A percentile compares a stretch with the other conserved stretches of the same genome.
Conservation (phyloP, 2,329 filamentous ascomycete genomes). For the Helotiales sp. region DNA sequence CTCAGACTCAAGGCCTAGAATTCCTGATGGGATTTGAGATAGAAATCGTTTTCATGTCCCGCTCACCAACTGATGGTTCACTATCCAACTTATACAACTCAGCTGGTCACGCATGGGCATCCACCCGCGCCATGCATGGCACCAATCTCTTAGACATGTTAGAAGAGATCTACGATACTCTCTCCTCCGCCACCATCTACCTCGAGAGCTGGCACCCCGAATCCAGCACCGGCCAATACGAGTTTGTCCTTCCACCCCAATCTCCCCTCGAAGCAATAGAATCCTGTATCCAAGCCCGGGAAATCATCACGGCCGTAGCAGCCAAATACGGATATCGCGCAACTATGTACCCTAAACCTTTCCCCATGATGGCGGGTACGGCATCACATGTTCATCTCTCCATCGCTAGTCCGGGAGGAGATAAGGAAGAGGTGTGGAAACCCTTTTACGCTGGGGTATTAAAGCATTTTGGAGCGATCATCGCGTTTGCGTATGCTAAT, state of each 20-base stretch:
- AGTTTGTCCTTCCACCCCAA: conserved; percentile 67
- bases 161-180: conserved; percentile 61
- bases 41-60: conserved; percentile 69
- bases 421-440: conserved; percentile 49
- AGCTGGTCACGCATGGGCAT: conserved; percentile 70
- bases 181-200: conserved; percentile 62
- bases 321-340: conserved; percentile 62
- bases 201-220: conserved; percentile 77
- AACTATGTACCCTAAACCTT: conserved; percentile 74
- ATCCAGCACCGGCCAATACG: conserved; percentile 72
- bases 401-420: conserved; percentile 44
- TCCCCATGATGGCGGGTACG: conserved; percentile 56
- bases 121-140: conserved; percentile 62
- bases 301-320: conserved; percentile 66
- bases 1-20: conserved; percentile 50
- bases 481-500: conserved; percentile 68
- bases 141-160: conserved; percentile 57
- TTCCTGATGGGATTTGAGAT: conserved; percentile 79
- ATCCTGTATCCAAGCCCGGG: conserved; percentile 66
- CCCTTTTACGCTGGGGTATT: conserved; percentile 74
- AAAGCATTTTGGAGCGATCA: conserved; percentile 62
- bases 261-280: conserved; percentile 70
- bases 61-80: conserved; percentile 27
- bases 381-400: conserved; percentile 72
- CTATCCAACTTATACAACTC: conserved; percentile 49